phyloP scores from a whole-genome alignment of 805 yeast species.

The Candida lessepsii region DNA sequence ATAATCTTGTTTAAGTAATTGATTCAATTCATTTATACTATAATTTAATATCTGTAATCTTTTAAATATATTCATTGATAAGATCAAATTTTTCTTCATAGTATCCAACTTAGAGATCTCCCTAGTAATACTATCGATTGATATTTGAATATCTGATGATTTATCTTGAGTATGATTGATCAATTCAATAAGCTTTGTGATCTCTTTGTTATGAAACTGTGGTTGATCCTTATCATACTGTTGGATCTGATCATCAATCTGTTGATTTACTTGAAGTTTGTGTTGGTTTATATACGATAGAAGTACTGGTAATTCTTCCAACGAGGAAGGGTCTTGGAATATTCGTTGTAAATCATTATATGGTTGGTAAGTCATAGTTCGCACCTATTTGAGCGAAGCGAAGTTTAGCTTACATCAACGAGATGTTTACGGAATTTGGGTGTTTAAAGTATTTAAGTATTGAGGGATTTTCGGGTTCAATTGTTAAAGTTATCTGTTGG shows the following conservation, averaged over 20 bases:
- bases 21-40: conserved; percentile 62
- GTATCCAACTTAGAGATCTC: conserved; percentile 77
- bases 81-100: conserved; percentile 78
- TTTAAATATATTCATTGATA: conserved; percentile 82
- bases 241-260: conserved; percentile 40
- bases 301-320: conserved; percentile 51
- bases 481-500: too few species aligned
- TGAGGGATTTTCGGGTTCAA: too few species aligned
- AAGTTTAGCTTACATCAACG: too few species aligned
- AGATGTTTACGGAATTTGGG: too few species aligned
- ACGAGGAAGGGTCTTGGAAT: conserved; percentile 49
- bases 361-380: conserved; percentile 5
- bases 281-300: conserved; percentile 50
- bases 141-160: conserved; percentile 55
- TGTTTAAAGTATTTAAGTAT: too few species aligned
- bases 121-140: conserved; percentile 68
- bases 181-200: conserved; percentile 41
- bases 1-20: conserved; percentile 47
- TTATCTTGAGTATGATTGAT: conserved; percentile 47
- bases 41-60: conserved; percentile 72
- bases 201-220: conserved; percentile 27
- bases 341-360: conserved; percentile 23
- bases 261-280: conserved; percentile 47
- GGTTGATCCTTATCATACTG: conserved; percentile 29
- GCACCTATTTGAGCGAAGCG: too few species aligned